Conservation (phyloP, 2,329 filamentous ascomycete genomes). For the Microthyrium microscopicum region DNA sequence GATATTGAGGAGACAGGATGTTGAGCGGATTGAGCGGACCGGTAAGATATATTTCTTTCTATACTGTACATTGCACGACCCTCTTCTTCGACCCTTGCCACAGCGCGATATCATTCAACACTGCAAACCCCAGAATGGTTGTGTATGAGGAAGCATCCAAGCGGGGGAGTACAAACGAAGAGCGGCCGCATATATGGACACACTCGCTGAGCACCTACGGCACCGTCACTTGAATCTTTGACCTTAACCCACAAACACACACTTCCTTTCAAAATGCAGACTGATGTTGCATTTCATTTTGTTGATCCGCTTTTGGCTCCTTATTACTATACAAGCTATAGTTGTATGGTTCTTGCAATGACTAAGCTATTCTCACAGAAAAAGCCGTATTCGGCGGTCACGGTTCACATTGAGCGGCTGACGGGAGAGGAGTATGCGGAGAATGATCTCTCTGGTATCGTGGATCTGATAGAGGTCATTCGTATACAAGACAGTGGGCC, state of each 20-base stretch:
- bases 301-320: neutral
- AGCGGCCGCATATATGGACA: too few species aligned
- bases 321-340: neutral
- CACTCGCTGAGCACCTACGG: too few species aligned
- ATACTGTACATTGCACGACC: too few species aligned
- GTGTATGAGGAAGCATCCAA: too few species aligned
- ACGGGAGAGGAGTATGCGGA: constrained; percentile 82
- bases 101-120: too few species aligned
- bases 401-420: constrained; percentile 77
- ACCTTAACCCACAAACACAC: neutral
- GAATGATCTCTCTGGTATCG: constrained; percentile 80
- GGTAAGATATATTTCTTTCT: too few species aligned
- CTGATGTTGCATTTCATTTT: neutral
- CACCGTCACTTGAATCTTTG: neutral
- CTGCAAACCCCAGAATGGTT: too few species aligned
- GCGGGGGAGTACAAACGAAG: too few species aligned
- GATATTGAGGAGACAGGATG: too few species aligned
- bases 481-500: constrained; percentile 77
- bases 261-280: too few species aligned
- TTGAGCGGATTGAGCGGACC: too few species aligned
- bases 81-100: too few species aligned
- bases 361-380: constrained; percentile 27
- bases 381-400: constrained; percentile 87
- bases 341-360: neutral
- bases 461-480: constrained; percentile 87